Percentiles rank a stretch among this genome's conserved stretches.
Evolutionary conservation across 441 rosid species (phyloP).

Genomic region (Arabidopsis lyrata): DNA sequence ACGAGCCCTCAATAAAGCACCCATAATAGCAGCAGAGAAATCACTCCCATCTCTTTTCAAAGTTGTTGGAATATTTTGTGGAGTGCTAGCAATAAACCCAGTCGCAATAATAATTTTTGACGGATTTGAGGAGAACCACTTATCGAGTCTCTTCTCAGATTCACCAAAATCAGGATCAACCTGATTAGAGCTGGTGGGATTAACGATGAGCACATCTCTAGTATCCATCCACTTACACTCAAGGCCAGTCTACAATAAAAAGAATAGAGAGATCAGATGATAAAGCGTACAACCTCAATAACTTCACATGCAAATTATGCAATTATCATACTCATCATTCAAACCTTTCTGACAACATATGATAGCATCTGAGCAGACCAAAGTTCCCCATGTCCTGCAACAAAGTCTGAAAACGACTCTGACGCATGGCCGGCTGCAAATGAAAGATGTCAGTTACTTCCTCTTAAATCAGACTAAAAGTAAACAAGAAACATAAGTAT

Average conservation of each 20-base stretch:
- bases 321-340: neutral
- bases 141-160: constrained; percentile 77
- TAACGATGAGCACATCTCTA: constrained; percentile 90
- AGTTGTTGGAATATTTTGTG: constrained; percentile 92
- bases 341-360: constrained; percentile 83
- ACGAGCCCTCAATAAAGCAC: constrained; percentile 77
- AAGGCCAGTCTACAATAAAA: constrained; percentile 62
- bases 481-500: neutral
- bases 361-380: constrained; percentile 98
- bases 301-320: neutral
- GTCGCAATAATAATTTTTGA: constrained; percentile 77
- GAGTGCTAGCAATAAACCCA: constrained; percentile 97
- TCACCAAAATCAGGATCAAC: constrained; percentile 93
- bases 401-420: constrained; percentile 93
- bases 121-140: constrained; percentile 75
- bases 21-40: constrained; percentile 98
- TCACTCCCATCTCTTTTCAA: constrained; percentile 99
- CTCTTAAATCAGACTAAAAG: constrained; percentile 12
- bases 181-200: constrained; percentile 84
- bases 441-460: constrained; percentile 14
- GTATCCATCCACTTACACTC: constrained; percentile 98
- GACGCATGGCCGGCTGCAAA: constrained; percentile 96
- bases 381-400: constrained; percentile 94
- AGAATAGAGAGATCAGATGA: constrained; percentile 22
- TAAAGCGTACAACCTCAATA: constrained; percentile 4